Evolutionary conservation across 768 basidiomycete genomes (phyloP), one percentile per base, ranked within the genome.

Genomic region (Mycena maculata): DNA sequence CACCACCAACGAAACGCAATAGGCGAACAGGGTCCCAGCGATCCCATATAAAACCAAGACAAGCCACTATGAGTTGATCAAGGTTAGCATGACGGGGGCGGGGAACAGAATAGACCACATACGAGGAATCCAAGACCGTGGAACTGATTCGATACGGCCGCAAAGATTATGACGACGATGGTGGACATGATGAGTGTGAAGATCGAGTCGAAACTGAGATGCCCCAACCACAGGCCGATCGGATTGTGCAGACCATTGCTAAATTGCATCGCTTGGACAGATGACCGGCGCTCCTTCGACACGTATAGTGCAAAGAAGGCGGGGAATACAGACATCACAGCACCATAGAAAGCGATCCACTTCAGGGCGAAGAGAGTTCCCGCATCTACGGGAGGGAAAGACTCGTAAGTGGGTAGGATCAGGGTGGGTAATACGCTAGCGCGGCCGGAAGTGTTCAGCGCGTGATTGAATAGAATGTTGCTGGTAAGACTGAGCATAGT

Each of bases 221-320:
- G 93, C 3, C 93, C 93, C 4, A 94, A 79, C 91, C 92, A 93
- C 47, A 94, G 79, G 3, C 90, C 91, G 52, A 88, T 75, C 22
- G 91, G 88, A 71, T 92, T 82, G 1, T 88, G 83, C 28, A 93
- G 76, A 1, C 92, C 92, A 74, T 94, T 92, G 38, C 90, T 91
- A 38, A 91, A 80, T 72, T 94, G 92, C 90, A 94, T 94, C 3
- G 92, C 90, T 74, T 93, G 91, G 0, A 94, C 90, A 2, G 88
- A 87, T 0, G 89, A 87, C 2, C 87, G 84, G 12, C 91, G 86
- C 73, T 94, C 93, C 66, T 83, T 84, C 0, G 91, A 88, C 4
- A 92, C 91, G 75, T 94, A 94, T 16, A 94, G 76, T 12, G 91
- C 85, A 70, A 88, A 93, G 79, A 94, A 94, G 4, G 92, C 92